phyloP scores from a whole-genome alignment of 495 filamentous ascomycete genomes.

The Neurospora sp. region DNA sequence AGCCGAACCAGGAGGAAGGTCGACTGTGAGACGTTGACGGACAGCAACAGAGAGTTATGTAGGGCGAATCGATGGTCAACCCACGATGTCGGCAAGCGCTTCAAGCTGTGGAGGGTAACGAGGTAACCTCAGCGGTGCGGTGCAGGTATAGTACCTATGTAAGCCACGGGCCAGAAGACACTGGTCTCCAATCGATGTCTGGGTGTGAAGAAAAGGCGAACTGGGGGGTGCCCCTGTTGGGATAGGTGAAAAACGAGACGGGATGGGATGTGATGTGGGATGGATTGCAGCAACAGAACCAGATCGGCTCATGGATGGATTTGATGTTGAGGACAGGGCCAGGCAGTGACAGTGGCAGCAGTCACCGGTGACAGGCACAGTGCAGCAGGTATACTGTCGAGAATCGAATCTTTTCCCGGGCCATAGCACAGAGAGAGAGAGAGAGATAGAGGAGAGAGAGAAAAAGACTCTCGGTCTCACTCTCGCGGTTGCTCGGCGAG shows the following conservation, averaged over 20 bases:
- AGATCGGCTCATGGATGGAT: neutral
- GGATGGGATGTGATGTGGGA: neutral
- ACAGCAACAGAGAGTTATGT: neutral
- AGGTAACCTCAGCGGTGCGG: neutral
- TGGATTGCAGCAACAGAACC: neutral
- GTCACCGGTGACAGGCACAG: neutral
- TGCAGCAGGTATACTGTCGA: neutral
- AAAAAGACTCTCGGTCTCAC: neutral
- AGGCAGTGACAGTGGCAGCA: neutral
- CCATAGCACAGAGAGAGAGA: neutral
- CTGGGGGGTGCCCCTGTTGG: neutral
- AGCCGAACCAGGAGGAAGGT: neutral
- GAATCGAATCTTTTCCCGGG: neutral
- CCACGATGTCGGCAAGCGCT: neutral
- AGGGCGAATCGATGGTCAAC: neutral
- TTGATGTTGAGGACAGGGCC: neutral
- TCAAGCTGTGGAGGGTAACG: neutral
- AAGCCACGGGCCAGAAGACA: neutral
- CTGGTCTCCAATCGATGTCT: neutral
- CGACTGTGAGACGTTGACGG: neutral
- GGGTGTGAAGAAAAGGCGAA: neutral
- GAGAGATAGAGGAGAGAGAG: neutral
- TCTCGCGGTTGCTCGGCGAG: neutral
- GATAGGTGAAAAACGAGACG: neutral
- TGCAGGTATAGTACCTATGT: neutral